Conservation (phyloP, 805 yeast genomes). For the Torulaspora delbrueckii region DNA sequence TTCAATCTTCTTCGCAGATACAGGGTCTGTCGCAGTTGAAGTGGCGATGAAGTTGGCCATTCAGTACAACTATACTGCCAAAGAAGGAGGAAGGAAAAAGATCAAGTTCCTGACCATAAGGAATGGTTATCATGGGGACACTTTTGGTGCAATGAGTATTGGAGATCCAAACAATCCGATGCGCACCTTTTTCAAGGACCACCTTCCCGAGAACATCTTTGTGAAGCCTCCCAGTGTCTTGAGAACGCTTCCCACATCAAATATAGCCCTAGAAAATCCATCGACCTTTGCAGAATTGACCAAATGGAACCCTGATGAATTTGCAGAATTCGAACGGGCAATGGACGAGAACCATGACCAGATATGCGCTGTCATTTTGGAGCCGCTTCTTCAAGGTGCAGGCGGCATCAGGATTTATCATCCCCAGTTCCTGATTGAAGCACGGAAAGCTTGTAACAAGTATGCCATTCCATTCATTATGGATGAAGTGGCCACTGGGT, state of each 20-base stretch:
- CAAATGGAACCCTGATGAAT: slow-evolving; percentile 26
- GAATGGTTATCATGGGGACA: slow-evolving; percentile 39
- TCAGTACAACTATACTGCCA: slow-evolving; percentile 27
- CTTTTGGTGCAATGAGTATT: slow-evolving; percentile 39
- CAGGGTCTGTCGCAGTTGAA: slow-evolving; percentile 38
- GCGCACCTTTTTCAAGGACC: slow-evolving; percentile 33
- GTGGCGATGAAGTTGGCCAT: slow-evolving; percentile 38
- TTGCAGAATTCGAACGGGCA: slow-evolving; percentile 27
- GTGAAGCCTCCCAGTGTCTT: slow-evolving; percentile 25
- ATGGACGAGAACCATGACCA: slow-evolving; percentile 30
- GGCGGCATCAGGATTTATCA: slow-evolving; percentile 38
- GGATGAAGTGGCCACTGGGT: slow-evolving; percentile 39
- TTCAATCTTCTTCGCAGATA: slow-evolving; percentile 25
- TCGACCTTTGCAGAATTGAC: slow-evolving; percentile 2
- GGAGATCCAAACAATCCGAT: slow-evolving; percentile 35
- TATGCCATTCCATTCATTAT: slow-evolving; percentile 34
- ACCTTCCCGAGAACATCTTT: slow-evolving; percentile 31
- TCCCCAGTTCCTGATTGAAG: slow-evolving; percentile 33
- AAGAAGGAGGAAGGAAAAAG: slow-evolving; percentile 20
- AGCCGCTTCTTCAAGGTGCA: slow-evolving; percentile 39
- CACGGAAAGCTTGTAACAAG: slow-evolving; percentile 33
- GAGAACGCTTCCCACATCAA: slow-evolving; percentile 16
- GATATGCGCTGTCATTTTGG: slow-evolving; percentile 37
- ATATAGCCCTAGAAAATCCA: slow-evolving; percentile 1
- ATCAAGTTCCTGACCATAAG: slow-evolving; percentile 33